Evolutionary conservation across 306 rosid genomes (phyloP), one percentile per base, ranked within the genome.

Genomic region (Echinosophora koreensis): DNA sequence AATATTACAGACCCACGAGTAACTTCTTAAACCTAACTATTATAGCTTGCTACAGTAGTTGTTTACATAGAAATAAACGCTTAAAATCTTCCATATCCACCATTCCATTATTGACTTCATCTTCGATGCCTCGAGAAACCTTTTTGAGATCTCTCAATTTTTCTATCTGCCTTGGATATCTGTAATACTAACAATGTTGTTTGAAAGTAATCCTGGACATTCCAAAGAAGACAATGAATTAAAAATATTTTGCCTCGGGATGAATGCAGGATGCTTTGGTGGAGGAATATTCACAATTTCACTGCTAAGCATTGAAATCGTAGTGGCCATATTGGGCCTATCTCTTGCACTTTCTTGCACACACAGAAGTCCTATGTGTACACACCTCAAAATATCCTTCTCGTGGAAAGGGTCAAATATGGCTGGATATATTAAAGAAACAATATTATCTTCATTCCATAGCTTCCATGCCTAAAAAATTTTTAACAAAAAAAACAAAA

Each of bases 331-430:
- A 37, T 6, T 35, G 0, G 77, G 77, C 52, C 65, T 71, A 13
- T 71, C 35, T 71, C 65, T 55, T 52, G 65, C 76, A 15, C 27
- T 12, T 55, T 71, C 77, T 55, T 71, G 65, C 35, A 55, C 52
- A 56, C 77, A 55, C 27, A 71, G 6, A 15, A 55, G 63, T 38
- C 75, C 75, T 17, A 52, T 55, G n/a, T 70, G 62, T 14, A 16
- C 38, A 12, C 71, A 69, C 16, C 65, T 59, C 34, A 59, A n/a
- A 1, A 78, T 69, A 8, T 78, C 77, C 30, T 17, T 18, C 17
- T 17, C 0, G 47, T 18, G 38, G 11, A 4, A 3, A 3, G 14
- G 8, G 15, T 60, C 18, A 50, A 8, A 69, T 70, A 69, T 59
- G 4, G 15, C 42, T 32, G 15, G n/a, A 9, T 69, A 63, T 59